Conservation (phyloP, 805 yeast genomes). For the Cyberlindnera maritima region DNA sequence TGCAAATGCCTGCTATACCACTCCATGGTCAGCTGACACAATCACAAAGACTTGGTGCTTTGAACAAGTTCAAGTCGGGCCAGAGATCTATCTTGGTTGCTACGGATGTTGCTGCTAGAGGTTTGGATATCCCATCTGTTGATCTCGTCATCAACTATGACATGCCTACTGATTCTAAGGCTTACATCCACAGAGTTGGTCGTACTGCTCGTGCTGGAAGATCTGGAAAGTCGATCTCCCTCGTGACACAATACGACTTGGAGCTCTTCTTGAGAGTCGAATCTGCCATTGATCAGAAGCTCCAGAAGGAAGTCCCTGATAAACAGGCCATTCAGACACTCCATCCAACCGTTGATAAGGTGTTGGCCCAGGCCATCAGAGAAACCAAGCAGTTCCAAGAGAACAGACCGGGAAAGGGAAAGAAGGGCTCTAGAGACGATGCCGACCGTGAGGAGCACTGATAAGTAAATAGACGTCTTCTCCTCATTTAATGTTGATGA, state of each 20-base stretch:
- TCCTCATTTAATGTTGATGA: neutral
- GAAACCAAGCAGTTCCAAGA: constrained; percentile 32
- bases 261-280: constrained; percentile 88
- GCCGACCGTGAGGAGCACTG: constrained; percentile 25
- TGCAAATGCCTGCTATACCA: constrained; percentile 89
- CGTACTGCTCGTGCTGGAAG: constrained; percentile 95
- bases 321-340: constrained; percentile 73
- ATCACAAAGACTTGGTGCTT: constrained; percentile 77
- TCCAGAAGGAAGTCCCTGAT: constrained; percentile 80
- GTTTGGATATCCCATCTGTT: constrained; percentile 79
- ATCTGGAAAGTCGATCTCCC: constrained; percentile 80
- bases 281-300: constrained; percentile 75
- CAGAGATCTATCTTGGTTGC: constrained; percentile 68
- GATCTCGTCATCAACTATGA: constrained; percentile 77
- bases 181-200: constrained; percentile 86
- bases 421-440: constrained; percentile 21
- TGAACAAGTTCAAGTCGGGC: constrained; percentile 76
- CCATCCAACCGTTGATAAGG: constrained; percentile 86
- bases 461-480: neutral
- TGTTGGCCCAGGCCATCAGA: constrained; percentile 82
- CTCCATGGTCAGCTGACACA: constrained; percentile 90
- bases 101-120: constrained; percentile 88
- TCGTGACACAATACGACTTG: constrained; percentile 92
- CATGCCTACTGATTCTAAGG: constrained; percentile 81
- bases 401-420: constrained; percentile 19